These are phyloP conservation scores for Chenopodium quinoa DNA, from an alignment of 148 eudicot species.

Conservation along the genomic window DNA sequence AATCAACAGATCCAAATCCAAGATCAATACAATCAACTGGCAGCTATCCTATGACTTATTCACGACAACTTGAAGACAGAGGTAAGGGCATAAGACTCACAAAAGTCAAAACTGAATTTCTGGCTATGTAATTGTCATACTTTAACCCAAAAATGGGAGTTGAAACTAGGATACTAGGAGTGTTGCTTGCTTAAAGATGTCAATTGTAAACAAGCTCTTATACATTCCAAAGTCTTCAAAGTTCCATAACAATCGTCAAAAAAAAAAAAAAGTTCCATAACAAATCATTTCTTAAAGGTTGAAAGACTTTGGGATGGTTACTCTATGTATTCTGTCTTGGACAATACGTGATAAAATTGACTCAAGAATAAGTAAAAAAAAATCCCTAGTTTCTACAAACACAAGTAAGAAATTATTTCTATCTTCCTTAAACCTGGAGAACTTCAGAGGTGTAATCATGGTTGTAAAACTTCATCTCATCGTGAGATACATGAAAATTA, in stretches of 20 bases:
- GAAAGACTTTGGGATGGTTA: neutral
- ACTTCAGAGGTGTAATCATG: neutral
- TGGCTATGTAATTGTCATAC: neutral
- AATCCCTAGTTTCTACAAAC: neutral
- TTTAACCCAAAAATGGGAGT: neutral
- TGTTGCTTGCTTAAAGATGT: neutral
- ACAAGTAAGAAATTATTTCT: neutral
- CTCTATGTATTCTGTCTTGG: neutral
- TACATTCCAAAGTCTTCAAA: neutral
- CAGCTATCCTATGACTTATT: too few species aligned
- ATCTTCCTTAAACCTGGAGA: neutral
- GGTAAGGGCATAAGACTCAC: neutral
- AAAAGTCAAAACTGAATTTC: neutral
- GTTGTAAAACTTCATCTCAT: neutral
- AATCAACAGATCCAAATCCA: too few species aligned
- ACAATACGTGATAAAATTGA: neutral
- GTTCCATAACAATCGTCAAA: neutral
- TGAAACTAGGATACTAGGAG: neutral
- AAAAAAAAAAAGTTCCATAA: neutral
- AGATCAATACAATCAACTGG: too few species aligned
- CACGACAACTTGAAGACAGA: neutral
- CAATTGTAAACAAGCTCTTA: neutral
- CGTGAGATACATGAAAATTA: neutral
- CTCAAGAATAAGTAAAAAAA: neutral
- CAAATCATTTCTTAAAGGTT: neutral